Evolutionary conservation across 129 eudicot species (phyloP), one percentile per base, ranked within the genome.

Genomic region (Heracleum sosnowskyi): DNA sequence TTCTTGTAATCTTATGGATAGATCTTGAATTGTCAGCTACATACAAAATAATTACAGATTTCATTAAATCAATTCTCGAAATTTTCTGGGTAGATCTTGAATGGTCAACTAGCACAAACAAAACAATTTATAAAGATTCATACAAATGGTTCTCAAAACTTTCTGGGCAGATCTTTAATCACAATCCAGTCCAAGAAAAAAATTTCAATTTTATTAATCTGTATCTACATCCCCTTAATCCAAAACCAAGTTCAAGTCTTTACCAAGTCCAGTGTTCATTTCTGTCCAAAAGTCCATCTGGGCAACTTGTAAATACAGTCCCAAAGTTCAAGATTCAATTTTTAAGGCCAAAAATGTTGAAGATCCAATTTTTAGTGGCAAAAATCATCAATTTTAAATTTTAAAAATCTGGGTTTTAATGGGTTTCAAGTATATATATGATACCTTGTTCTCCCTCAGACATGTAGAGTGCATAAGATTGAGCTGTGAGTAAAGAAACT

Each of bases 361-460:
- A 51, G 28, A 51, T 51, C 11, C 28, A 22, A 22, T 1, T 22
- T 51, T 51, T 20, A 22, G 1, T 5, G n/a, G 26, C 28, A 20
- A 51, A 51, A 22, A 51, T 22, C 2, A 51, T 20, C 1, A 51
- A 1, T 24, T 24, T 55, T 24, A 8, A 55, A 9, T 24, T 55
- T 55, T 7, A 1, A 55, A 55, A 55, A 55, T 20, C 4, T 55
- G 64, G 64, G 64, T 55, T 55, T 55, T 55, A 53, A 53, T n/a
- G n/a, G n/a, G n/a, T n/a, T n/a, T n/a, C n/a, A n/a, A n/a, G n/a
- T n/a, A 28, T 8, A 57, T 11, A 41, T 45, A 22, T 4, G 7
- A 73, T 73, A 96, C 99, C 99, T 96, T 96, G 86, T 92, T 92
- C 77, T 96, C 97, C 81, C 88, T 92, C 93, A 96, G 95, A 92